Base-by-base conservation (phyloP, 176 grass and related monocot species). In the Carex parvula region DNA sequence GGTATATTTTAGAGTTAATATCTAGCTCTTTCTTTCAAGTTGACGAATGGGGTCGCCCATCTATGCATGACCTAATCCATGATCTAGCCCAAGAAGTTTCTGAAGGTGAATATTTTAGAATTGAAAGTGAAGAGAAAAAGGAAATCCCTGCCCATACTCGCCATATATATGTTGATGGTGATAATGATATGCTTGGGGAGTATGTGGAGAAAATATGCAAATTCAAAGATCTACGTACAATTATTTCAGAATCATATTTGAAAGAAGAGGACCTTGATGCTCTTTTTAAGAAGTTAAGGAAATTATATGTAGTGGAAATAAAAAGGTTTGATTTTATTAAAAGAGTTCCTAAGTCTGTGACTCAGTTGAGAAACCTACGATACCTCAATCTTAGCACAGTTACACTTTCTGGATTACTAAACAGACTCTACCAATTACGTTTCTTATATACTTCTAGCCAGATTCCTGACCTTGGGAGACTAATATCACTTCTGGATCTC, bases 1-100 rank as follows among this genome's bases (percentile, higher is more conserved):
- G 18, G 5, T 89, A 71, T 22, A 62, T 89, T 16, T 4, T 83
- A 0, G 35, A 61, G 4, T 84, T 92, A 39, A 1, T 81, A 4
- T 76, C 84, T 60, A 18, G 46, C 35, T 89, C 84, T 35, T 92
- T 89, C 33, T 30, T 89, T 10, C 87, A 92, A 52, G 5, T 3
- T 17, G 12, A 18, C 12, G 13, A 30, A 62, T 5, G 2, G 0
- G 1, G 17, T 2, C 37, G 3, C 8, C 87, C 68, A 26, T n/a
- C 5, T 16, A 18, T 92, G 20, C 90, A 87, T 57, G 87, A 92
- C 42, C 52, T 92, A 5, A 8, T 87, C 17, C 66, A 78, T 50
- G 86, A 85, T 80, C 76, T 91, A 67, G 86, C 83, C 3, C 2
- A 8, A 54, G 39, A n/a, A 66, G 82, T 63, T 48, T 62, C 86